Evolutionary conservation across 352 stramenopile genomes (phyloP).

Genomic region (Globisporangium nunn): DNA sequence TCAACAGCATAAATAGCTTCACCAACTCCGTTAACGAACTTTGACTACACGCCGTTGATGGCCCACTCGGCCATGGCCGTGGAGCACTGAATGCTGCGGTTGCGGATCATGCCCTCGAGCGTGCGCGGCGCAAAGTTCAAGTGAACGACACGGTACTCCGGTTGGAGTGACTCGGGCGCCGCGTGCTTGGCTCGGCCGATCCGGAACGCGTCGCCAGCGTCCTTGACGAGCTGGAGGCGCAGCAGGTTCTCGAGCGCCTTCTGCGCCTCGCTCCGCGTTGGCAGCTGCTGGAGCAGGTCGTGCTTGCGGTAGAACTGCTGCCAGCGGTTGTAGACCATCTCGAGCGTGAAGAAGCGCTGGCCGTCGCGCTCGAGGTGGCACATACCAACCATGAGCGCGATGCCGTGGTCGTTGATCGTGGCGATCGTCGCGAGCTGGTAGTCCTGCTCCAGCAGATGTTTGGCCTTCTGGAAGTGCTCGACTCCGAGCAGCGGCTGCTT

Average conservation of each 20-base stretch:
- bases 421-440: conserved; percentile 69
- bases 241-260: conserved; percentile 72
- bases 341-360: conserved; percentile 63
- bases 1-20: too few species aligned
- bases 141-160: conserved; percentile 69
- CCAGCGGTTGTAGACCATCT: conserved; percentile 82
- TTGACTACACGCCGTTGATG: conserved; percentile 31
- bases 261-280: conserved; percentile 62
- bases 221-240: conserved; percentile 60
- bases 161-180: conserved; percentile 39
- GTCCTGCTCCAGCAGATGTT: conserved; percentile 58
- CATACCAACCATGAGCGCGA: conserved; percentile 78
- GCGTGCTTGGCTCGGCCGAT: conserved; percentile 47
- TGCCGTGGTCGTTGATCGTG: conserved; percentile 52
- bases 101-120: conserved; percentile 68
- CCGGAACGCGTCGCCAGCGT: conserved; percentile 65
- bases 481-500: conserved; percentile 29
- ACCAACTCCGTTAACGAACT: too few species aligned
- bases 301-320: conserved; percentile 75
- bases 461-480: conserved; percentile 42
- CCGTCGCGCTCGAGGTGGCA: conserved; percentile 62
- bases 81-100: conserved; percentile 64
- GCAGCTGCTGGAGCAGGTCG: conserved; percentile 52
- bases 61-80: conserved; percentile 73
- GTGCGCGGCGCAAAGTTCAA: conserved; percentile 66